phyloP scores from a whole-genome alignment of 2,329 filamentous ascomycete genomes.

The Trichoderma aggressivum region DNA sequence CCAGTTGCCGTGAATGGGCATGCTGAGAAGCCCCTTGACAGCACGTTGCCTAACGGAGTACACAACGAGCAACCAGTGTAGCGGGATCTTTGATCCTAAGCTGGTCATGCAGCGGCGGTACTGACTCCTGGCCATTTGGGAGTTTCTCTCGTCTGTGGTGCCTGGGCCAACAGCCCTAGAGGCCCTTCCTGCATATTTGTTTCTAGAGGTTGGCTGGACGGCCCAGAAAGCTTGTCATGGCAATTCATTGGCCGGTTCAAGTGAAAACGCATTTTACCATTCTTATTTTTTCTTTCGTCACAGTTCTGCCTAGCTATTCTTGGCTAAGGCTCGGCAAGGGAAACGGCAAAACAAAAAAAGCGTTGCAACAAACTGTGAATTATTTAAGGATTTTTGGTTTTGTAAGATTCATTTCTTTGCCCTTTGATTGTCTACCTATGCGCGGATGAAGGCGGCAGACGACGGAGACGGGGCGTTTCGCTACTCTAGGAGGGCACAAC shows the following conservation, averaged over 20 bases:
- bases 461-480: constrained; percentile 16
- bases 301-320: constrained; percentile 17
- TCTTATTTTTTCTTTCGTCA: constrained; percentile 5
- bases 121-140: not conserved
- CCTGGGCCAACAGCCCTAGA: not conserved
- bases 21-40: not conserved
- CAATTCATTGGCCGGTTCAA: constrained; percentile 7
- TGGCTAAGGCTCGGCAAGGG: constrained; percentile 16
- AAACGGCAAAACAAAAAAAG: constrained; percentile 17
- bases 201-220: not conserved
- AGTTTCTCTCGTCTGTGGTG: not conserved
- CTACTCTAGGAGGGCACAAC: constrained; percentile 5
- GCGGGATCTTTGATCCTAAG: not conserved
- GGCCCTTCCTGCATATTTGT: constrained; percentile 1
- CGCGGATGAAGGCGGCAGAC: constrained; percentile 15
- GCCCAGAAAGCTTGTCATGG: not conserved
- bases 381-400: constrained; percentile 17
- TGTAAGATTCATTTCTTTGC: constrained; percentile 13
- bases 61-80: constrained; percentile 6
- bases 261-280: not conserved
- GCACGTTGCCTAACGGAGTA: constrained; percentile 10
- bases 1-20: constrained; percentile 18
- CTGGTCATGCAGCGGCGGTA: not conserved
- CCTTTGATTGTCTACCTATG: constrained; percentile 13
- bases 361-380: constrained; percentile 16